Conservation (phyloP, 2,329 filamentous ascomycete species). For the Dactylellina parvicollis region DNA sequence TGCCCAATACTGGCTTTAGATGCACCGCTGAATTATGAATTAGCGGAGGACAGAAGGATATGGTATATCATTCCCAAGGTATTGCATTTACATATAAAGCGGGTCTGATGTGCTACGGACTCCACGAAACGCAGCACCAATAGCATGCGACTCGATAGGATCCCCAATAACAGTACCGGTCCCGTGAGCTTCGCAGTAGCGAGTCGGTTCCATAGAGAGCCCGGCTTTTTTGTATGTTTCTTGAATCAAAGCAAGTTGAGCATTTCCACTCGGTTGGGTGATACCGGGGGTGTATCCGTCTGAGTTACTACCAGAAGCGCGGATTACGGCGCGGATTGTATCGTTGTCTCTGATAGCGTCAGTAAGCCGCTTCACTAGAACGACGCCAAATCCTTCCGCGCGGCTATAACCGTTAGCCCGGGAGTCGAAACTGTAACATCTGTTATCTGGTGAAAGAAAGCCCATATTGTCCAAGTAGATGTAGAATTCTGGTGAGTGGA, state of each 20-base stretch:
- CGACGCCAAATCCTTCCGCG: conserved; percentile 71
- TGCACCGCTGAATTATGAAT: conserved; percentile 63
- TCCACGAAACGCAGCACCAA: conserved; percentile 29
- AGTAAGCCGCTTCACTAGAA: conserved; percentile 69
- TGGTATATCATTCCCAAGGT: too few relatives aligned
- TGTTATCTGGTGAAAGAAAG: conserved; percentile 64
- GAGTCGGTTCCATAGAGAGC: conserved; percentile 11
- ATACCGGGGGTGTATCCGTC: conserved; percentile 70
- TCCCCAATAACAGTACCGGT: conserved; percentile 69
- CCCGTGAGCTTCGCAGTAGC: conserved; percentile 68
- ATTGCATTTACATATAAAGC: conserved; percentile 9
- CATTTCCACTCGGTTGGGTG: conserved; percentile 66
- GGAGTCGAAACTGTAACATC: conserved; percentile 67
- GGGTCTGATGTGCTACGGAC: not conserved
- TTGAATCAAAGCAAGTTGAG: conserved; percentile 65
- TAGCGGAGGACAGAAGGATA: too few relatives aligned
- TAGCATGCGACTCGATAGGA: conserved; percentile 31
- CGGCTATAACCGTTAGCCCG: conserved; percentile 73
- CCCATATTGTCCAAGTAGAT: conserved; percentile 60
- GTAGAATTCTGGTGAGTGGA: conserved; percentile 61
- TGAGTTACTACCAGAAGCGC: conserved; percentile 67
- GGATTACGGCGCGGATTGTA: conserved; percentile 67
- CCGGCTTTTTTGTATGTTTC: conserved; percentile 63
- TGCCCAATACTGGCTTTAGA: conserved; percentile 69
- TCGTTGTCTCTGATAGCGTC: conserved; percentile 70